A percentile compares a stretch with the other conserved stretches of the same genome.
Evolutionary conservation across 768 basidiomycete species (phyloP).

Genomic region (Leccinellum albellum): DNA sequence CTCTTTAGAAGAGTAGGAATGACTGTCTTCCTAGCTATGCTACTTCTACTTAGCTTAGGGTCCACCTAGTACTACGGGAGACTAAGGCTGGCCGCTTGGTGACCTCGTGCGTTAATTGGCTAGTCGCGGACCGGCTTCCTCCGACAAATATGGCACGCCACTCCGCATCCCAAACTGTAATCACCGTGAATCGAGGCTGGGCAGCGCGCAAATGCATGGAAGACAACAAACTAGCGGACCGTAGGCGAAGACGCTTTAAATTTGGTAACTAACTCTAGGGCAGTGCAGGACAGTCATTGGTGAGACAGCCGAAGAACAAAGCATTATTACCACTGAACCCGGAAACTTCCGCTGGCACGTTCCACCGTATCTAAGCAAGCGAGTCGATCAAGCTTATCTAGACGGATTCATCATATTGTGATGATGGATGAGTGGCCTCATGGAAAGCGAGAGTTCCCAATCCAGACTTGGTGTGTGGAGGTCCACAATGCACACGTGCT

Average conservation of each 20-base stretch:
- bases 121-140: neutral
- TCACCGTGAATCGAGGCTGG: constrained; percentile 10
- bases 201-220: neutral
- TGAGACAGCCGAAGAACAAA: neutral
- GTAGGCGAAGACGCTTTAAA: neutral
- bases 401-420: neutral
- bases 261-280: neutral
- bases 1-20: too few species aligned
- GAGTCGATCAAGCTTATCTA: constrained; percentile 8
- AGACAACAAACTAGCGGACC: neutral
- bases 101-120: neutral
- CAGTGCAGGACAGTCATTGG: neutral
- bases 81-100: too few species aligned
- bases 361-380: constrained; percentile 4
- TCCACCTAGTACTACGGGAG: too few species aligned
- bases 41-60: too few species aligned
- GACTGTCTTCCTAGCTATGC: too few species aligned
- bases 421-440: constrained; percentile 16
- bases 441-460: constrained; percentile 11
- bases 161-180: constrained; percentile 8
- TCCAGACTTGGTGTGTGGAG: constrained; percentile 16
- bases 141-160: neutral
- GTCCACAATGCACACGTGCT: constrained; percentile 20
- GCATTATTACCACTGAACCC: neutral
- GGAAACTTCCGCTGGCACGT: constrained; percentile 17